Evolutionary conservation across 306 rosid species (phyloP).

Genomic region (Fagus crenata): DNA sequence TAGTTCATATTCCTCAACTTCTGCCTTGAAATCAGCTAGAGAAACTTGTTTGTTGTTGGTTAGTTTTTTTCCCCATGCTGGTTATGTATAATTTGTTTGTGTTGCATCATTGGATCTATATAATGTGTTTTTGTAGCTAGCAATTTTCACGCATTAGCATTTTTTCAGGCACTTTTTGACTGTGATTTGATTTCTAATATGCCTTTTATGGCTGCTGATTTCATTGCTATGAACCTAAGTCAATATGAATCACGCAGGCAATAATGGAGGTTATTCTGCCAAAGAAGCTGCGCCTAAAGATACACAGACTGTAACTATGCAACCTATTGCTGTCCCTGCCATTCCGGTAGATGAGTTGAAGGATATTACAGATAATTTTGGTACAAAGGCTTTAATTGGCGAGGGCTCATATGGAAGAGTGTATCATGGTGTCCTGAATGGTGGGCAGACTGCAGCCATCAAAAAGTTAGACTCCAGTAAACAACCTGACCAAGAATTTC

Average conservation of each 20-base stretch:
- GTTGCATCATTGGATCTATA: not conserved
- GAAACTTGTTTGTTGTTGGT: not conserved
- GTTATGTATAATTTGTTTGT: not conserved
- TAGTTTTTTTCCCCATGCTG: not conserved
- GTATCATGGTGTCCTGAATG: conserved; percentile 49
- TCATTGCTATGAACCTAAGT: conserved; percentile 12
- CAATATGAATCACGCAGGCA: conserved; percentile 39
- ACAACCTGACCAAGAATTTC: conserved; percentile 73
- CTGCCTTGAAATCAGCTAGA: not conserved
- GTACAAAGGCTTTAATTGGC: conserved; percentile 59
- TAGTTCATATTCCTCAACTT: not conserved
- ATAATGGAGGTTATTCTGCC: conserved; percentile 34
- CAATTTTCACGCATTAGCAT: not conserved
- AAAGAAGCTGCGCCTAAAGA: conserved; percentile 40
- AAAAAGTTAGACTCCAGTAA: conserved; percentile 72
- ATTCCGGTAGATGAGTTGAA: conserved; percentile 67
- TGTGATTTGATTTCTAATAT: conserved; percentile 10
- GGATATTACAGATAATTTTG: conserved; percentile 67
- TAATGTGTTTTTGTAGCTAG: not conserved
- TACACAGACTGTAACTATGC: conserved; percentile 36
- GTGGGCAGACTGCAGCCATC: conserved; percentile 63
- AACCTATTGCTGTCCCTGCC: conserved; percentile 68
- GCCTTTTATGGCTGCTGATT: conserved; percentile 15
- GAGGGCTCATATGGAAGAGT: conserved; percentile 89
- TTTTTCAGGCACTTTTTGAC: not conserved